Evolutionary conservation across 1,284 basidiomycete genomes (phyloP).

Genomic region (Schizopora paradoxa): DNA sequence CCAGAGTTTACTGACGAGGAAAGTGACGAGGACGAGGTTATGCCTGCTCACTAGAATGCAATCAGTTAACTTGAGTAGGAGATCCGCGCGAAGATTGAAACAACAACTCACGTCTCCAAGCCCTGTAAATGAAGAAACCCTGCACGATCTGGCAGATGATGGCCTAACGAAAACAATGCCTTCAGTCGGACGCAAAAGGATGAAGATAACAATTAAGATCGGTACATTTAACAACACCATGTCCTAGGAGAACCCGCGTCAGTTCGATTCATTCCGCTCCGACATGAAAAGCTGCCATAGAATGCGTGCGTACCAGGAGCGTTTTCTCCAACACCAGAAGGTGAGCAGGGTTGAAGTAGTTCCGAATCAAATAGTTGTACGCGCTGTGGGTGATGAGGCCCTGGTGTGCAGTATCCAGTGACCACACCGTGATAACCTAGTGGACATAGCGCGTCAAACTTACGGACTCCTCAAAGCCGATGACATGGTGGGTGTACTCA

Average conservation of each 20-base stretch:
- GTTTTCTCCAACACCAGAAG: constrained; percentile 11
- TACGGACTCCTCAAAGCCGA: background rate
- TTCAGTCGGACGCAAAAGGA: background rate
- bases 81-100: no score
- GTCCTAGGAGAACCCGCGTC: background rate
- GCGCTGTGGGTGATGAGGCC: constrained; percentile 16
- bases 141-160: background rate
- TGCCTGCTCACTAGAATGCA: no score
- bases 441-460: background rate
- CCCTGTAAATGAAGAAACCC: background rate
- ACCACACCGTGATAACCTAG: constrained; percentile 11
- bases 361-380: constrained; percentile 16
- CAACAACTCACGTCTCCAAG: no score
- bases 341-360: constrained; percentile 12
- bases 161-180: background rate
- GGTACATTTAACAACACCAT: constrained; percentile 10
- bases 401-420: constrained; percentile 16
- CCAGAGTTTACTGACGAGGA: background rate
- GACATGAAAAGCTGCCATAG: no score
- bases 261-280: no score
- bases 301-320: constrained; percentile 7
- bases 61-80: no score
- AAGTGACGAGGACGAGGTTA: no score
- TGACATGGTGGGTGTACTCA: background rate
- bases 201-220: background rate